Evolutionary conservation across 495 filamentous ascomycete species (phyloP).

Genomic region (Neurospora pannonica): DNA sequence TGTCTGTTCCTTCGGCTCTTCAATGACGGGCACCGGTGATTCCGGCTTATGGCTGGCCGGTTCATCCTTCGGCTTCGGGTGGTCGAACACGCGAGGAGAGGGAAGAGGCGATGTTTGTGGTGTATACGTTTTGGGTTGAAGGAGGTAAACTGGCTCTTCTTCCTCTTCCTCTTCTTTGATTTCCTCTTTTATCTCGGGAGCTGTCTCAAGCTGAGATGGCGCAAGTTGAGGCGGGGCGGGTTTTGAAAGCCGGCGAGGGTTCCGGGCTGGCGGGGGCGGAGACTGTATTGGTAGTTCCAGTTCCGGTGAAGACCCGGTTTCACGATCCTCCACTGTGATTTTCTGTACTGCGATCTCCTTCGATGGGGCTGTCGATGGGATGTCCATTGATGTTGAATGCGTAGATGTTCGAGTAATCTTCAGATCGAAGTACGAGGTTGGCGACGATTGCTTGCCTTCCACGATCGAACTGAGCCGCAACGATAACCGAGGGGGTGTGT

Average conservation of each 20-base stretch:
- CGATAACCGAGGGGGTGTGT: constrained; percentile 22
- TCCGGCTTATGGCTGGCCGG: neutral
- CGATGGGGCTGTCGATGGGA: neutral
- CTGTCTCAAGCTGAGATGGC: constrained; percentile 5
- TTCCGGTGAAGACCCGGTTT: neutral
- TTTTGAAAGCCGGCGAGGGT: constrained; percentile 21
- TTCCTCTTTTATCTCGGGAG: constrained; percentile 1
- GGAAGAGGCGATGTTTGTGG: constrained; percentile 39
- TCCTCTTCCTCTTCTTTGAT: constrained; percentile 12
- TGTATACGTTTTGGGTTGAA: constrained; percentile 46
- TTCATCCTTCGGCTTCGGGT: neutral
- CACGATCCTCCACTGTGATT: neutral
- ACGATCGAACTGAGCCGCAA: constrained; percentile 21
- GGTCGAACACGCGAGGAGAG: constrained; percentile 28
- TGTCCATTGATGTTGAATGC: neutral
- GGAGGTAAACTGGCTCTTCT: constrained; percentile 32
- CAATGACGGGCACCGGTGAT: neutral
- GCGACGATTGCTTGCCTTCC: constrained; percentile 2
- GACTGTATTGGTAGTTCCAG: neutral
- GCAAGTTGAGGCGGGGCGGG: constrained; percentile 9
- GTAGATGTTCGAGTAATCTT: neutral
- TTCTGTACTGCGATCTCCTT: neutral
- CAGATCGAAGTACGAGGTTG: constrained; percentile 12
- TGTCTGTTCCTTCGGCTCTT: neutral
- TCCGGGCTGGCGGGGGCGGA: constrained; percentile 17